phyloP scores from a whole-genome alignment of 345 rosid species.

The Camelina neglecta region DNA sequence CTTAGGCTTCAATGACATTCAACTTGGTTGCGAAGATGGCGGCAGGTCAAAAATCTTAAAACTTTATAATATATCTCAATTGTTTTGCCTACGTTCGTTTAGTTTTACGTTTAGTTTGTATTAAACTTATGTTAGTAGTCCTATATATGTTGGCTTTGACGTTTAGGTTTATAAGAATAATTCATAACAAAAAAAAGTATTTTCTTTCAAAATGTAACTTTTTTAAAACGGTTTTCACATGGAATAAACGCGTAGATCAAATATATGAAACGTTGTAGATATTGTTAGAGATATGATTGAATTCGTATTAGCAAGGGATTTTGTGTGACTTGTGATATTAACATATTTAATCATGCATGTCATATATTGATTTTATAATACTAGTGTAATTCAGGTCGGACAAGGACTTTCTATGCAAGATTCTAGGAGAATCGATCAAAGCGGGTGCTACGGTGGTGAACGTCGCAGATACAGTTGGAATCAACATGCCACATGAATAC shows the following conservation, averaged over 20 bases:
- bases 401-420: constrained; percentile 59
- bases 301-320: background rate
- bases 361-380: background rate
- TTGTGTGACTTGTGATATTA: background rate
- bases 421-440: constrained; percentile 81
- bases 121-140: background rate
- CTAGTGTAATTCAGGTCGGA: constrained; percentile 20
- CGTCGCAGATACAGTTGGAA: constrained; percentile 92
- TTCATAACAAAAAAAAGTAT: background rate
- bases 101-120: background rate
- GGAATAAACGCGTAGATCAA: background rate
- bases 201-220: background rate
- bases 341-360: background rate
- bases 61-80: background rate
- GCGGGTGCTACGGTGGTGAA: constrained; percentile 84
- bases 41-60: constrained; percentile 58
- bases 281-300: too few relatives aligned
- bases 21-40: constrained; percentile 91
- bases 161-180: background rate
- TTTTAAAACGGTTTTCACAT: background rate
- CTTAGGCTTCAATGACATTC: constrained; percentile 80
- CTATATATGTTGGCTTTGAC: background rate
- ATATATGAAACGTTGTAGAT: background rate
- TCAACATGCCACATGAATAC: constrained; percentile 66
- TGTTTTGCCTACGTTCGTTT: background rate